A percentile compares a stretch with the other conserved stretches of the same genome.
Conservation (phyloP, 768 basidiomycete species). For the Termitomyces sp. region DNA sequence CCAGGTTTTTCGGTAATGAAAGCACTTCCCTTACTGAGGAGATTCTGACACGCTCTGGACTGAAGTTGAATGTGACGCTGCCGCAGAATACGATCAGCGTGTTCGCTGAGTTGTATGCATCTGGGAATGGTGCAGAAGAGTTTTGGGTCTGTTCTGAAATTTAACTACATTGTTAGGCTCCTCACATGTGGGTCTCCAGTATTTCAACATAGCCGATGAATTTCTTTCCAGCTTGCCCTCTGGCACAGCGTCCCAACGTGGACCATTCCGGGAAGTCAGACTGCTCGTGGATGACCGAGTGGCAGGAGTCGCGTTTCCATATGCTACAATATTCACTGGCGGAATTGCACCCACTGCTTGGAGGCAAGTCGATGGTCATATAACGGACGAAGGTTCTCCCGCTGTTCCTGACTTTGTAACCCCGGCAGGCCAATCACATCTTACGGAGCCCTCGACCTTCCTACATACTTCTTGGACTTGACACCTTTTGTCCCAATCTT, state of each 20-base stretch:
- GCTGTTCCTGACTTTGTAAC: background rate
- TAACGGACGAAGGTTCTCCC: no score
- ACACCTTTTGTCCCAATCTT: conserved; percentile 73
- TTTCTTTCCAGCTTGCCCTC: conserved; percentile 49
- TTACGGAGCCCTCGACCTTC: conserved; percentile 71
- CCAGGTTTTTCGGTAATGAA: conserved; percentile 57
- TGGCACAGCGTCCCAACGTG: conserved; percentile 32
- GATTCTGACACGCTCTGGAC: background rate
- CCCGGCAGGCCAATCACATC: conserved; percentile 59
- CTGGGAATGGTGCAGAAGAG: conserved; percentile 49
- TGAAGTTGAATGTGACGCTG: conserved; percentile 61
- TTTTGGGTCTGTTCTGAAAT: conserved; percentile 53
- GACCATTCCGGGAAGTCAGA: conserved; percentile 46
- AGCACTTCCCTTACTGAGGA: background rate
- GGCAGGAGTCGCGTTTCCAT: conserved; percentile 44
- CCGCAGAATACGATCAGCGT: conserved; percentile 63
- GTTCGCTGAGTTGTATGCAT: conserved; percentile 69
- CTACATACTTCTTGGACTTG: conserved; percentile 72
- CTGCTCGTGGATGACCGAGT: conserved; percentile 38
- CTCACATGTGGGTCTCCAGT: conserved; percentile 32
- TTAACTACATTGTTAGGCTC: background rate
- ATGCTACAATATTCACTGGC: conserved; percentile 66
- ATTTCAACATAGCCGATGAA: conserved; percentile 59
- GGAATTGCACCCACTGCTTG: conserved; percentile 66
- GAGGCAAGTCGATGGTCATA: conserved; percentile 33